Percentiles rank a stretch among this genome's conserved stretches.
phyloP scores from a whole-genome alignment of 2,329 filamentous ascomycete genomes.

The Trichoderma hamatum region DNA sequence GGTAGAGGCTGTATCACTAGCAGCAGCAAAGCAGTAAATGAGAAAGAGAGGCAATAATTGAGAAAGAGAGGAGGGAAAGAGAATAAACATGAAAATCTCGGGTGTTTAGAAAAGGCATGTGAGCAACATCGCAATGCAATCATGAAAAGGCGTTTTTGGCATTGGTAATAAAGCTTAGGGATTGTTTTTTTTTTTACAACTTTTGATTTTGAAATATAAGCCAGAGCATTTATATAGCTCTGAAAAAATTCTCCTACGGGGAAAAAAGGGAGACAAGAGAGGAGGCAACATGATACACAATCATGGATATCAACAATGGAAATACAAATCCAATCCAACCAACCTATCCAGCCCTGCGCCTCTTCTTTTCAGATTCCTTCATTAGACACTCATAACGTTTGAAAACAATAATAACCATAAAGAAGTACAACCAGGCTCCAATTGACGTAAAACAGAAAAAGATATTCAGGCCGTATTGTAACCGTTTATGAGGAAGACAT shows the following conservation, averaged over 20 bases:
- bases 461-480: neutral
- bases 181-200: neutral
- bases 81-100: neutral
- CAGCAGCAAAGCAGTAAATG: slow-evolving; percentile 3
- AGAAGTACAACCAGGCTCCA: neutral
- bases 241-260: neutral
- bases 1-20: slow-evolving; percentile 53
- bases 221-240: neutral
- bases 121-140: neutral
- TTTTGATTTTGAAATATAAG: neutral
- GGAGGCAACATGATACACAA: slow-evolving; percentile 1
- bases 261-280: neutral
- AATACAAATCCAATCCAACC: slow-evolving; percentile 17
- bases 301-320: slow-evolving; percentile 24
- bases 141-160: slow-evolving; percentile 15
- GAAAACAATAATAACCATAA: neutral
- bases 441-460: neutral
- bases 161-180: neutral
- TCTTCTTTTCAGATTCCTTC: neutral
- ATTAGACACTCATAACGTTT: neutral
- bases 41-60: neutral
- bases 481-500: neutral
- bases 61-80: neutral
- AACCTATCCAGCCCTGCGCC: slow-evolving; percentile 13
- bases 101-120: neutral